Evolutionary conservation across 2,329 filamentous ascomycete species (phyloP).

Genomic region (Aspergillus fumigatiaffinis): DNA sequence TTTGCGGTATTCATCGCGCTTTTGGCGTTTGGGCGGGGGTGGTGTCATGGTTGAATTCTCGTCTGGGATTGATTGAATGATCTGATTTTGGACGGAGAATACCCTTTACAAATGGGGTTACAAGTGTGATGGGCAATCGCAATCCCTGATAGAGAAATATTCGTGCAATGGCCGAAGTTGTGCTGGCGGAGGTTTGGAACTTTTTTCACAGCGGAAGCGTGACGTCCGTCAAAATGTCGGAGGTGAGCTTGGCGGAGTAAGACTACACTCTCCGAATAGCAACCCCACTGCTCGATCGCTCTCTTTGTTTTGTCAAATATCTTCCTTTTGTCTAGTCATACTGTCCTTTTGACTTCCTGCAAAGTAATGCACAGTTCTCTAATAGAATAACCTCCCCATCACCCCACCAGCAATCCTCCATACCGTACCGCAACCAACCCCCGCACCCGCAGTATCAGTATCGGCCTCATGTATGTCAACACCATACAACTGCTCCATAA

Average conservation of each 20-base stretch:
- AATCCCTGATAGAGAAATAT: background rate
- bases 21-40: conserved; percentile 56
- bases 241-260: background rate
- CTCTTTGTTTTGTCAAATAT: background rate
- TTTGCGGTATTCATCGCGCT: conserved; percentile 63
- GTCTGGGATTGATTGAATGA: background rate
- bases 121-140: background rate
- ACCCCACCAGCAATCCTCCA: too few species aligned
- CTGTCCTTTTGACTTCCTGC: background rate
- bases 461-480: background rate
- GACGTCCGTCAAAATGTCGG: background rate
- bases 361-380: background rate
- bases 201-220: background rate
- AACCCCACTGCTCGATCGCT: too few species aligned
- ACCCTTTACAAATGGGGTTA: background rate
- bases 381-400: background rate
- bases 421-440: too few species aligned
- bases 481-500: too few species aligned
- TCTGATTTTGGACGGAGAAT: background rate
- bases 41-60: conserved; percentile 15
- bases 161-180: background rate
- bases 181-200: background rate
- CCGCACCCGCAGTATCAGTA: background rate
- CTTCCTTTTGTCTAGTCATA: background rate
- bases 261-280: background rate